phyloP scores from a whole-genome alignment of 257 asterid genomes.

The Solanum dulcamara region DNA sequence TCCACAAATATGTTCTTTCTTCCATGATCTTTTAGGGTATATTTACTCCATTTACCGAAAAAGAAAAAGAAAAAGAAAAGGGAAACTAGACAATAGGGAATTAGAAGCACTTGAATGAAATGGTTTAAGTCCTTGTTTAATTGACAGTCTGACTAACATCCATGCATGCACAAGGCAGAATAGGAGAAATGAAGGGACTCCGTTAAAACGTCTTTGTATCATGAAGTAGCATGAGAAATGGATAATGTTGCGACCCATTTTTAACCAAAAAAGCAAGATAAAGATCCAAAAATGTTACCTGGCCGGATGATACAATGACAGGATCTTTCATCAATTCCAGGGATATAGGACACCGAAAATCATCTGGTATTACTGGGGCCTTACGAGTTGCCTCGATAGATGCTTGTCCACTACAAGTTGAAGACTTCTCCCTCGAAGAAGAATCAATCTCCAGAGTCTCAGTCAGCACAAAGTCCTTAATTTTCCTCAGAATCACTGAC shows the following conservation, averaged over 20 bases:
- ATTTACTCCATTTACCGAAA: neutral
- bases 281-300: slow-evolving; percentile 38
- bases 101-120: neutral
- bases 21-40: neutral
- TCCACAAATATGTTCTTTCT: neutral
- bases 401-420: slow-evolving; percentile 39
- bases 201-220: neutral
- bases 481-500: slow-evolving; percentile 80
- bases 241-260: neutral
- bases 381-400: slow-evolving; percentile 30
- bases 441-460: slow-evolving; percentile 53
- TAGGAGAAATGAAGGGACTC: neutral
- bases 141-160: neutral
- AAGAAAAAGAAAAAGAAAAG: neutral
- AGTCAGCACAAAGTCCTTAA: slow-evolving; percentile 86
- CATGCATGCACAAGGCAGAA: neutral
- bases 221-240: slow-evolving; percentile 4
- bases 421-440: slow-evolving; percentile 29
- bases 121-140: neutral
- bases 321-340: slow-evolving; percentile 95
- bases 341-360: slow-evolving; percentile 95
- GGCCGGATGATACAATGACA: slow-evolving; percentile 96
- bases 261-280: neutral
- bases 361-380: slow-evolving; percentile 77
- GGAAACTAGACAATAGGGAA: neutral